Base-by-base conservation (phyloP, 139 green algal genomes). In the Micractinium sp. region DNA sequence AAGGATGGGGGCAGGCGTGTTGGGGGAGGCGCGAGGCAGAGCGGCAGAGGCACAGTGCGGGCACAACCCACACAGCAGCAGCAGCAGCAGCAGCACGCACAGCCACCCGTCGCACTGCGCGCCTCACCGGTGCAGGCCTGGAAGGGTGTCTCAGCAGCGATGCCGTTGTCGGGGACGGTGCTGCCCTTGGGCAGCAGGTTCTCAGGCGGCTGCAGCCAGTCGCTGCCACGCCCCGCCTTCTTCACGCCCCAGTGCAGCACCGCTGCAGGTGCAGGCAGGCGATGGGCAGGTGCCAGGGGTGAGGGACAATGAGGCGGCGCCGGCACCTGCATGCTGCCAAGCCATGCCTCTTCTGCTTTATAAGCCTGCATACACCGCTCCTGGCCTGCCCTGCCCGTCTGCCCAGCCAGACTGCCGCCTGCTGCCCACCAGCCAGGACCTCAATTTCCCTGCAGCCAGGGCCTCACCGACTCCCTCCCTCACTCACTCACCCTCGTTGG, bases 191-290 rank as follows among this genome's bases (percentile, higher is more conserved):
- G 79, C 74, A 88, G 76, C 79, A 94, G 74, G 18, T 33, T 20
- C 13, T 71, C 81, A 2, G 80, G 47, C 25, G 94, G 91, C 39
- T 38, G 56, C 85, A 91, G 33, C 94, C 92, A 94, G 35, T 92
- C 91, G 41, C 67, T n/a, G 75, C 47, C 18, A 31, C 77, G 61
- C 71, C 90, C 90, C 81, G 90, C 81, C 75, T 88, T 83, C 61
- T 90, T 90, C 29, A 97, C 93, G 18, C 96, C 97, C 97, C 97
- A 99, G 92, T 99, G 97, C 92, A 99, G 89, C 66, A 98, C 91
- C 29, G 97, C 82, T 87, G 82, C 82, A n/a, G 13, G 77, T 4
- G 13, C 23, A 35, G 69, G 69, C 36, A 12, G 35, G 12, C 16
- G 35, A n/a, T 1, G 35, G 33, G 35, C 25, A 36, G 35, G 75